Evolutionary conservation across 306 rosid species (phyloP), one percentile per base, ranked within the genome.

Genomic region (Cucurbita maxima): DNA sequence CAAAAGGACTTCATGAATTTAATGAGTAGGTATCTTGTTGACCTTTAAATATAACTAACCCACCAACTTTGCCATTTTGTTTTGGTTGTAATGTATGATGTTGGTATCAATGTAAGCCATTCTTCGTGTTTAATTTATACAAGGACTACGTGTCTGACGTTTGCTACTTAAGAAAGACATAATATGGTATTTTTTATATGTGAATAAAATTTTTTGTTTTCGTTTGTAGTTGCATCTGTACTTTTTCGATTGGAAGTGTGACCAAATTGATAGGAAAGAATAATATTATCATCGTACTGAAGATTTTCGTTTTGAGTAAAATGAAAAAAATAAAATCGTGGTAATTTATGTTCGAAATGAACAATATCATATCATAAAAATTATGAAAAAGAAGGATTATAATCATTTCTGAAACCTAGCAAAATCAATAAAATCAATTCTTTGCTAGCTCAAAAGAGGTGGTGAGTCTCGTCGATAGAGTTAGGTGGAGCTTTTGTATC

Each of bases 1-100:
- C 16, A 18, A 75, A 75, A 30, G 64, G 69, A 59, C 55, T 60
- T 54, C 55, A 48, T 58, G 55, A 58, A 68, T 16, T 60, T 15
- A 80, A 73, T 76, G 5, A 76, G 80, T 76, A 80, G 83, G 83
- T 80, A 44, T 11, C 60, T 16, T 57, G 53, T 76, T 80, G 77
- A 80, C 80, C 71, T 71, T 55, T n/a, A 43, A 55, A 54, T 60
- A 14, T 72, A 80, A 71, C 83, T 55, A 76, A 72, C 55, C 75
- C 57, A 80, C 83, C 83, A 63, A 80, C 73, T 69, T 72, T 64
- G 75, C 80, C 18, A 44, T 56, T 22, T 45, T 22, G 73, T 47
- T 68, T 22, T 47, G 30, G 10, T 66, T 25, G 25, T 68, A 45
- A 12, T 25, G 45, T 66, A 47, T 68, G 73, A 67, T 67, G 22